Conservation (phyloP, 2,329 filamentous ascomycete species). For the Aspergillus luchuensis region DNA sequence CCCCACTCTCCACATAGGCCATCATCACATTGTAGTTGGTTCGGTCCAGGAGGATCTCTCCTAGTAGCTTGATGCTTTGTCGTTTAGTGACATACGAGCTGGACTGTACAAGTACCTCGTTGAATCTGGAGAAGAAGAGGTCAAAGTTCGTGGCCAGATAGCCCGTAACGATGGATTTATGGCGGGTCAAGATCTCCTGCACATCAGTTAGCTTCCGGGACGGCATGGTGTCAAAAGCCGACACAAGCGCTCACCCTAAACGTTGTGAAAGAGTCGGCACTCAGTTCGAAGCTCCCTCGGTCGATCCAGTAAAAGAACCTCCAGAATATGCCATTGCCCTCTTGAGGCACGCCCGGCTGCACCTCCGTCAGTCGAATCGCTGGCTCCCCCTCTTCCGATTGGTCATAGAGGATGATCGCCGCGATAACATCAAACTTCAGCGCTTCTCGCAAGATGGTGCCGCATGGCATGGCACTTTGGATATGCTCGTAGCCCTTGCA, state of each 20-base stretch:
- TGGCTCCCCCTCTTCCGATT: constrained; percentile 72
- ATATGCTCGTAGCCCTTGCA: constrained; percentile 88
- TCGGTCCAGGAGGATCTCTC: constrained; percentile 89
- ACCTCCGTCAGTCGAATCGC: constrained; percentile 76
- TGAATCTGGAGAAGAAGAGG: constrained; percentile 89
- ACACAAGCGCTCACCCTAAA: constrained; percentile 68
- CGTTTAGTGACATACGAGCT: constrained; percentile 97
- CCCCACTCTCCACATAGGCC: constrained; percentile 88
- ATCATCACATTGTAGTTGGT: constrained; percentile 99
- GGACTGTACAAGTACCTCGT: constrained; percentile 81
- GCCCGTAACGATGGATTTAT: constrained; percentile 85
- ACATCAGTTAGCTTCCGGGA: constrained; percentile 13
- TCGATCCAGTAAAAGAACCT: constrained; percentile 97
- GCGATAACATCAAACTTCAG: constrained; percentile 89
- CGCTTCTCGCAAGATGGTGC: constrained; percentile 84
- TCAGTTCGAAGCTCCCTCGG: constrained; percentile 92
- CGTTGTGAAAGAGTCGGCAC: constrained; percentile 95
- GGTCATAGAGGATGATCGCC: constrained; percentile 89
- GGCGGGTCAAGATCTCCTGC: constrained; percentile 88
- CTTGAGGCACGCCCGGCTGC: constrained; percentile 72
- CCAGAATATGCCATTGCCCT: constrained; percentile 89
- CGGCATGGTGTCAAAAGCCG: background rate
- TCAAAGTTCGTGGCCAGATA: constrained; percentile 91
- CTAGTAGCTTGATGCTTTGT: constrained; percentile 95
- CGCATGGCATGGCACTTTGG: constrained; percentile 88